Conservation (phyloP, 176 grass and related monocot species). For the Guadua angustifolia region DNA sequence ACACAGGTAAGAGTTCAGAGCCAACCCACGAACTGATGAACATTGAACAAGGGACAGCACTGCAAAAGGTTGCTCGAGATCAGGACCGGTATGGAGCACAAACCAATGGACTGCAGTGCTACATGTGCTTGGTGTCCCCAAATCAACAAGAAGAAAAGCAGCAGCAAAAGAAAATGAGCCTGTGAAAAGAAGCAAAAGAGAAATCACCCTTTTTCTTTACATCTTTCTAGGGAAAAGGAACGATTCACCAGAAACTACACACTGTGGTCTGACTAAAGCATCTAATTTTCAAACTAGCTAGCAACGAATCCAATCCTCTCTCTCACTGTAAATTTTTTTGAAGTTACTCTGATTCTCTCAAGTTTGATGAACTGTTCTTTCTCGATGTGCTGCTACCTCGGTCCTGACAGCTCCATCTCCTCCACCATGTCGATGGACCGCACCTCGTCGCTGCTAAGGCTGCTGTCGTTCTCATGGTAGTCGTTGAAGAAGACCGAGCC, state of each 20-base stretch:
- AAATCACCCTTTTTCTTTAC: conserved; percentile 55
- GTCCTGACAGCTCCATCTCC: conserved; percentile 82
- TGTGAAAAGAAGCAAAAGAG: conserved; percentile 52
- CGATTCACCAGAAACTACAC: conserved; percentile 49
- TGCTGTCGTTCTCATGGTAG: conserved; percentile 55
- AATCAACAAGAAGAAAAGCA: conserved; percentile 30
- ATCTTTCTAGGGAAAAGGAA: conserved; percentile 46
- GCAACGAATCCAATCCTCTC: conserved; percentile 39
- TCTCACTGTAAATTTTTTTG: neutral
- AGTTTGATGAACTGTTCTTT: neutral
- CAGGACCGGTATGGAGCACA: conserved; percentile 23
- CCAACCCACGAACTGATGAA: neutral
- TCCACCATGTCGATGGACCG: conserved; percentile 60
- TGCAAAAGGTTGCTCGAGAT: conserved; percentile 36
- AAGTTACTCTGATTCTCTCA: neutral
- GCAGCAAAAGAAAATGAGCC: conserved; percentile 40
- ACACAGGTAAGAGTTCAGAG: conserved; percentile 19
- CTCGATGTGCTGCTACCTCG: conserved; percentile 51
- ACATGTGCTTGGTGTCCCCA: conserved; percentile 49
- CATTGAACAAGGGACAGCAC: neutral
- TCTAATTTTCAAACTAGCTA: conserved; percentile 40
- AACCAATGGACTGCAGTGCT: conserved; percentile 32
- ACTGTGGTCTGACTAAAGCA: conserved; percentile 51
- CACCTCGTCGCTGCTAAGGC: conserved; percentile 62
- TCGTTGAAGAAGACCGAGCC: conserved; percentile 61